Percentiles rank a stretch among this genome's conserved stretches.
Conservation (phyloP, 148 eudicot species). For the Rhododendron molle region DNA sequence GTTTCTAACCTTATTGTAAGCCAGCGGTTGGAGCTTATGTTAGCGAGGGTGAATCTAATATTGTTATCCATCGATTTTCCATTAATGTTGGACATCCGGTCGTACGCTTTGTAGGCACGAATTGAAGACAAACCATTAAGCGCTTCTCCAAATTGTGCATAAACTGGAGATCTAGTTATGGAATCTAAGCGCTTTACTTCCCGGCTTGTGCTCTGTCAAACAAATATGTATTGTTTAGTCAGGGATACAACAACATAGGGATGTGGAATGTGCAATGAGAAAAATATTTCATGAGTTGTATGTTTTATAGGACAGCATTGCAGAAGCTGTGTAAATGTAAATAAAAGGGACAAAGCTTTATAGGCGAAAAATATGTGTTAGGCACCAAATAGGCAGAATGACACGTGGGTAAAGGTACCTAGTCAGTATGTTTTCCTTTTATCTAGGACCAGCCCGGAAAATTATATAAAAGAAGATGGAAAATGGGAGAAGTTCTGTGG, state of each 20-base stretch:
- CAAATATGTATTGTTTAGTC: background rate
- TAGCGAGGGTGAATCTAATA: slow-evolving; percentile 42
- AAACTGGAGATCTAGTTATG: slow-evolving; percentile 58
- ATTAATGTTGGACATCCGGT: slow-evolving; percentile 39
- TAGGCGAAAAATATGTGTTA: background rate
- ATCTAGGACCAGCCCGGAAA: background rate
- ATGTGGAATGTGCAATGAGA: background rate
- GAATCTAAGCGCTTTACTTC: slow-evolving; percentile 62
- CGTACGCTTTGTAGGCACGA: slow-evolving; percentile 64
- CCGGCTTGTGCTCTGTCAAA: slow-evolving; percentile 47
- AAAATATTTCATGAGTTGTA: background rate
- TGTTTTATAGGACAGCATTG: background rate
- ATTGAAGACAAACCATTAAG: slow-evolving; percentile 53
- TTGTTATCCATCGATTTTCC: slow-evolving; percentile 62
- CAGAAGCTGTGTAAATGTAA: background rate
- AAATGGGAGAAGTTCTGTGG: background rate
- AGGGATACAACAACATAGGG: background rate
- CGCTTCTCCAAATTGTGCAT: slow-evolving; percentile 64
- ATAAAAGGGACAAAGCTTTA: background rate
- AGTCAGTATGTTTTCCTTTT: background rate
- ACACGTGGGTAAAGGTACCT: background rate
- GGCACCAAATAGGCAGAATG: background rate
- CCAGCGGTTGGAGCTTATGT: slow-evolving; percentile 53
- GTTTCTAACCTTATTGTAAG: slow-evolving; percentile 53
- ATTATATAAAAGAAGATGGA: background rate